Evolutionary conservation across 176 grass and related monocot genomes (phyloP).

Genomic region (Musa acuminata): DNA sequence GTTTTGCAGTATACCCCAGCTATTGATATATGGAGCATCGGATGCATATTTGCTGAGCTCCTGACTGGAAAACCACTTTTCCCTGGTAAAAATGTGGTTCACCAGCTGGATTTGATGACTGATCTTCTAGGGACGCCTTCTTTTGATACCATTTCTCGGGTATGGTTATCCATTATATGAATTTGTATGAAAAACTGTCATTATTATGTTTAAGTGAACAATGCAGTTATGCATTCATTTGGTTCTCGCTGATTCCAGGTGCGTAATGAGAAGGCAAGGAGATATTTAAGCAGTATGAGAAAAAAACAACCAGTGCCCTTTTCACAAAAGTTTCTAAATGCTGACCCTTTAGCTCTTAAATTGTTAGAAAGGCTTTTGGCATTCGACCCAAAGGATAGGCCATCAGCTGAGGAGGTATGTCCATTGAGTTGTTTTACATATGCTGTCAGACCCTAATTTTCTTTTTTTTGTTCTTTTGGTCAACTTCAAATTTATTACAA

Average conservation of each 20-base stretch:
- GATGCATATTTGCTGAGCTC: constrained; percentile 21
- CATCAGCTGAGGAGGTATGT: constrained; percentile 15
- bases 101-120: constrained; percentile 24
- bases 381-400: constrained; percentile 20
- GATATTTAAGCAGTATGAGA: constrained; percentile 21
- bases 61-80: constrained; percentile 18
- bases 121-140: constrained; percentile 21
- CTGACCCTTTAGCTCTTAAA: constrained; percentile 17
- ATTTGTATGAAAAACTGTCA: neutral
- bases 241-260: neutral
- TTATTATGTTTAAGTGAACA: neutral
- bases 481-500: neutral
- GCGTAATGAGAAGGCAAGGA: constrained; percentile 22
- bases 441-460: neutral
- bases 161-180: neutral
- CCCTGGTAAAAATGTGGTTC: constrained; percentile 25
- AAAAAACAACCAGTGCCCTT: constrained; percentile 23
- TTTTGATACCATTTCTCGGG: constrained; percentile 20
- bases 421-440: neutral
- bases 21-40: constrained; percentile 26
- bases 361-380: constrained; percentile 12
- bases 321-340: constrained; percentile 19
- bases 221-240: neutral
- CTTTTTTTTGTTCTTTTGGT: neutral
- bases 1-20: constrained; percentile 19